Evolutionary conservation across 2,329 filamentous ascomycete species (phyloP).

Genomic region (Ustilaginoidea virens): DNA sequence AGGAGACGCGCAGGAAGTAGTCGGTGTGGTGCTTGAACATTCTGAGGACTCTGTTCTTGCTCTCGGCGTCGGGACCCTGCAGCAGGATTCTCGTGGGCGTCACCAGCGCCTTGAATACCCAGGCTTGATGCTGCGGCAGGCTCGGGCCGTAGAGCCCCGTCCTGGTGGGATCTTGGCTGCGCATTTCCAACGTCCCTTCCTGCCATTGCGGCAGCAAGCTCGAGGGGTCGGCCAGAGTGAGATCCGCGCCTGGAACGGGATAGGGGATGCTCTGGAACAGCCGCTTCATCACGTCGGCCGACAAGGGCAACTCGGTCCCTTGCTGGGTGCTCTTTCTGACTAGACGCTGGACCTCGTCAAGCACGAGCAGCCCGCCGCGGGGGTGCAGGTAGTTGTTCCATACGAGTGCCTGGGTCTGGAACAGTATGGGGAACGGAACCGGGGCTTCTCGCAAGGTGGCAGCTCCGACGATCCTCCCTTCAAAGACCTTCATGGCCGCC

Average conservation of each 20-base stretch:
- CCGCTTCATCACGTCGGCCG: conserved; percentile 35
- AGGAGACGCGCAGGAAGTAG: conserved; percentile 54
- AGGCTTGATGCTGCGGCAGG: conserved; percentile 25
- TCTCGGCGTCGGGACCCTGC: conserved; percentile 47
- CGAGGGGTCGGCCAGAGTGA: conserved; percentile 21
- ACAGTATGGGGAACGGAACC: conserved; percentile 36
- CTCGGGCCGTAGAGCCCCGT: conserved; percentile 12
- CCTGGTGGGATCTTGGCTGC: conserved; percentile 10
- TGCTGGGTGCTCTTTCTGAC: conserved; percentile 11
- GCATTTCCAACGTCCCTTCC: conserved; percentile 24
- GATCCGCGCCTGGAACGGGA: conserved; percentile 33
- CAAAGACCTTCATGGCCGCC: conserved; percentile 18
- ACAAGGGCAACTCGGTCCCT: conserved; percentile 21
- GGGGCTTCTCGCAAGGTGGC: conserved; percentile 12
- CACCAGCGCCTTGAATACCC: conserved; percentile 39
- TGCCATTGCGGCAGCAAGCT: too few species aligned
- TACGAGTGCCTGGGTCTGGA: conserved; percentile 48
- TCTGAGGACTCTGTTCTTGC: conserved; percentile 56
- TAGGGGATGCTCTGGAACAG: conserved; percentile 37
- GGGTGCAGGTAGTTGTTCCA: conserved; percentile 49
- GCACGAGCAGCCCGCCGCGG: conserved; percentile 27
- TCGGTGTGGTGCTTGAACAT: conserved; percentile 43
- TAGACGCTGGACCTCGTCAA: conserved; percentile 24
- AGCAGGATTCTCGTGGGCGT: conserved; percentile 44
- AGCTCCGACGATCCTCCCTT: conserved; percentile 12